Base-by-base conservation (phyloP, 148 eudicot genomes). In the Fallopia convolvulus region DNA sequence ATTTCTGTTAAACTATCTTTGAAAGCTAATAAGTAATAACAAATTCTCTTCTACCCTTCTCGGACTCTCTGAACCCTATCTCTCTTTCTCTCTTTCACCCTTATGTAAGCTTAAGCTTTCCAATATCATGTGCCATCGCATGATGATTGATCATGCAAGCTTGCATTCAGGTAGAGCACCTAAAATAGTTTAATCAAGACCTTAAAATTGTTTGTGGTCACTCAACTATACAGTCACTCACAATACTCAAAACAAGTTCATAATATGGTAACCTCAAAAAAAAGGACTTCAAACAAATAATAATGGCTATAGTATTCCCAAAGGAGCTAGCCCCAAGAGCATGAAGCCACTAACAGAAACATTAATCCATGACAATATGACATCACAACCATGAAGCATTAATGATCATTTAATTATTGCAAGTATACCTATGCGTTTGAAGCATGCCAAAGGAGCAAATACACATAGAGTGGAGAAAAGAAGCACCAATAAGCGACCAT, bases 341-440 rank as follows among this genome's bases (percentile, higher is more conserved):
- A 65, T 65, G 39, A 65, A 30, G 41, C 18, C 39, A 44, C 36
- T 41, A 20, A 26, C 17, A 42, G 17, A 48, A 72, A 72, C 32
- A 26, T 14, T 32, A 3, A 72, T 40, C 33, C 4, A 36, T 42
- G 49, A 17, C 52, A 72, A 72, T 41, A 20, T 7, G 18, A 42
- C 33, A 23, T 10, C 8, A 23, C 17, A 39, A 33, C 39, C 14
- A 50, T 3, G 9, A 50, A 42, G 13, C 46, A 6, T 42, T 42
- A 42, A 42, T 46, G 50, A 33, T 63, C 76, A 47, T 75, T 40
- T 48, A 33, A 23, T 44, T 60, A 75, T 21, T 15, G 44, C 50
- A 50, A 75, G 80, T 87, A 82, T 44, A 93, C 97, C 95, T 81
- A 93, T 87, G 46, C 93, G 89, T 85, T 89, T 90, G 75, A 87